Percentiles rank a stretch among this genome's conserved stretches.
Evolutionary conservation across 306 rosid genomes (phyloP).

Genomic region (Acacia acuminata): DNA sequence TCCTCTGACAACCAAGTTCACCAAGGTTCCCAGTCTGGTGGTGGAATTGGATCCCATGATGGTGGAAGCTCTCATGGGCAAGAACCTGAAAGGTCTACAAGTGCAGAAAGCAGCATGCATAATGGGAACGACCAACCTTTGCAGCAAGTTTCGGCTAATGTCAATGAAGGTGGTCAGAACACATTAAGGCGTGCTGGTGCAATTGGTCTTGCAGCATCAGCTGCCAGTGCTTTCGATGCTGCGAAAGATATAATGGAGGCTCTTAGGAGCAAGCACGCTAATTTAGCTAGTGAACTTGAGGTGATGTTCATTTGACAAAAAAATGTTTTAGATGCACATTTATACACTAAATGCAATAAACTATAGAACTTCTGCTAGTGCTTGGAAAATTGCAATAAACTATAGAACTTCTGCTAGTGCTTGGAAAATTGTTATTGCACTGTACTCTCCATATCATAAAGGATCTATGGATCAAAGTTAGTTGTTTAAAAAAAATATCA

Average conservation of each 20-base stretch:
- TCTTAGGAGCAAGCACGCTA: slow-evolving; percentile 96
- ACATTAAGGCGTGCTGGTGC: slow-evolving; percentile 85
- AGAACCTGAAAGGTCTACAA: slow-evolving; percentile 90
- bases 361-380: background rate
- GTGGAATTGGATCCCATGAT: slow-evolving; percentile 87
- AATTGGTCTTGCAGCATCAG: slow-evolving; percentile 88
- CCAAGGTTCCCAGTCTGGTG: slow-evolving; percentile 74
- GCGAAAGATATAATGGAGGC: slow-evolving; percentile 99
- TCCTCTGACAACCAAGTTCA: slow-evolving; percentile 77
- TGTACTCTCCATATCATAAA: slow-evolving; percentile 10
- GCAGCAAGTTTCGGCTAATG: slow-evolving; percentile 82
- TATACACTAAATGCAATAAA: background rate
- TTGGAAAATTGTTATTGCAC: background rate
- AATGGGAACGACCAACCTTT: slow-evolving; percentile 76
- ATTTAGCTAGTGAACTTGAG: slow-evolving; percentile 99
- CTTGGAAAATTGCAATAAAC: background rate
- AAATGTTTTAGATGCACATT: slow-evolving; percentile 12
- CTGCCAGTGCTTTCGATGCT: slow-evolving; percentile 98
- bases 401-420: too few species aligned
- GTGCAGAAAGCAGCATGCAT: slow-evolving; percentile 73
- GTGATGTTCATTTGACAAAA: slow-evolving; percentile 40
- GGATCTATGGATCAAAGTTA: slow-evolving; percentile 16
- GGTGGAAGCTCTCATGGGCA: slow-evolving; percentile 89
- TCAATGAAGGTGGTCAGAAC: slow-evolving; percentile 82
- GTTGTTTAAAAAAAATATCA: slow-evolving; percentile 2